Percentiles rank a stretch among this genome's conserved stretches.
phyloP scores from a whole-genome alignment of 345 rosid species.

The Acer campestre region DNA sequence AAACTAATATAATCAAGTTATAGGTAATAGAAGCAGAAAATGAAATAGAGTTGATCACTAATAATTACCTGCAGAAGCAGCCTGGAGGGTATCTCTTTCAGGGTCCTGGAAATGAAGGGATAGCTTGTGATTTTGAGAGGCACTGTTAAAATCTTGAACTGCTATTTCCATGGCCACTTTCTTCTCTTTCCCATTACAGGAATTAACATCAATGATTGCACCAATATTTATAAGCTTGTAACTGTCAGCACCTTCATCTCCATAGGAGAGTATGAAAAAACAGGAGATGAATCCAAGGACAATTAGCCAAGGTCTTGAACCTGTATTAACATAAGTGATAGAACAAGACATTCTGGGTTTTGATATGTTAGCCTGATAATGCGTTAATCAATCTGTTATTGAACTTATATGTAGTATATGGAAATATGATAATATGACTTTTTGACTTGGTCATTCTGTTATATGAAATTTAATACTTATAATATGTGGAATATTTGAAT shows the following conservation, averaged over 20 bases:
- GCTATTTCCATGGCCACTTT: conserved; percentile 48
- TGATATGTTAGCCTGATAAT: not conserved
- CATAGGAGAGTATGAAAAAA: conserved; percentile 17
- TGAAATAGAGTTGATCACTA: not conserved
- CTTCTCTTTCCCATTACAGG: conserved; percentile 42
- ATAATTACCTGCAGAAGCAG: conserved; percentile 39
- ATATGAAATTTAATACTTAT: too few relatives aligned
- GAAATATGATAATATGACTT: too few relatives aligned
- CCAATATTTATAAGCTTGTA: conserved; percentile 34
- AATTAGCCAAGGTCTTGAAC: conserved; percentile 17
- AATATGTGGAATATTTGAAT: too few relatives aligned
- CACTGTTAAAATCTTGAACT: conserved; percentile 30
- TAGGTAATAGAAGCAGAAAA: not conserved
- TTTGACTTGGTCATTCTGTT: too few relatives aligned
- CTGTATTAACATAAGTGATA: not conserved
- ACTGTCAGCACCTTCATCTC: conserved; percentile 15
- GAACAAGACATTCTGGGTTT: not conserved
- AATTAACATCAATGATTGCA: conserved; percentile 39
- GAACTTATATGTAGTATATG: not conserved
- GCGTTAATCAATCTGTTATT: not conserved
- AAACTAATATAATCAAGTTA: not conserved
- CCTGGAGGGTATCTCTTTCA: conserved; percentile 28
- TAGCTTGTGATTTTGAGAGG: conserved; percentile 22
- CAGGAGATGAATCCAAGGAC: conserved; percentile 2
- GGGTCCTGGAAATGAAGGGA: conserved; percentile 35